Base-by-base conservation (phyloP, 805 yeast species). In the Sugiyamaella lignohabitans region DNA sequence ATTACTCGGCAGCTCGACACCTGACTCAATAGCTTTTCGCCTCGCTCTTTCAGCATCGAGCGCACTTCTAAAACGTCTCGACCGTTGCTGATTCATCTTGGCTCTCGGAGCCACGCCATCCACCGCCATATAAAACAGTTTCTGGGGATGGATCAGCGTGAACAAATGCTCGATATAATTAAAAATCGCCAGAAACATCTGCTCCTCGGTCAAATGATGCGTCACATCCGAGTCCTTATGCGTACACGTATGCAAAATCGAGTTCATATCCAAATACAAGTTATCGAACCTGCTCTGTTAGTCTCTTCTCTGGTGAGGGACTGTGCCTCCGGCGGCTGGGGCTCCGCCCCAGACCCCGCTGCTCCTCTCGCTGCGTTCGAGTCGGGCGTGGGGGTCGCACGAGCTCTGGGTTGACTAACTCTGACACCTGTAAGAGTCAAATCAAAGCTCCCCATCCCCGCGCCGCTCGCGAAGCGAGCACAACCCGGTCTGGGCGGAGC, bases 51-150 rank as follows among this genome's bases (percentile, higher is more conserved):
- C 95, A 1, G 96, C 96, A 60, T 91, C 98, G 58, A 80, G 75
- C 1, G 96, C 98, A 24, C 96, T 81, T 66, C 96, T 75, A 66
- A 91, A 91, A 69, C 98, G 80, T 73, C 98, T 81, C 0, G 96
- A 80, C 68, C 98, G 79, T 67, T 91, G 98, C 67, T 91, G 98
- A 63, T 91, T 91, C 96, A 91, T 89, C 62, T 91, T 91, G 8
- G 98, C 98, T 63, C 98, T 74, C 37, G 98, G 98, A 0, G 98
- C 98, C 43, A 91, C 98, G 63, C 98, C 98, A 69, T 91, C 98
- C 58, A 91, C 86, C 2, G 98, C 98, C 96, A 91, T 88, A 63
- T 84, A 89, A 57, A 91, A 86, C 11, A 83, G 78, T 61, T 87
- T 76, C 58, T 84, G 74, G 5, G 99, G 99, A 63, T 81, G 80